phyloP scores from a whole-genome alignment of 1,284 basidiomycete genomes.

The Cerioporus squamosus region DNA sequence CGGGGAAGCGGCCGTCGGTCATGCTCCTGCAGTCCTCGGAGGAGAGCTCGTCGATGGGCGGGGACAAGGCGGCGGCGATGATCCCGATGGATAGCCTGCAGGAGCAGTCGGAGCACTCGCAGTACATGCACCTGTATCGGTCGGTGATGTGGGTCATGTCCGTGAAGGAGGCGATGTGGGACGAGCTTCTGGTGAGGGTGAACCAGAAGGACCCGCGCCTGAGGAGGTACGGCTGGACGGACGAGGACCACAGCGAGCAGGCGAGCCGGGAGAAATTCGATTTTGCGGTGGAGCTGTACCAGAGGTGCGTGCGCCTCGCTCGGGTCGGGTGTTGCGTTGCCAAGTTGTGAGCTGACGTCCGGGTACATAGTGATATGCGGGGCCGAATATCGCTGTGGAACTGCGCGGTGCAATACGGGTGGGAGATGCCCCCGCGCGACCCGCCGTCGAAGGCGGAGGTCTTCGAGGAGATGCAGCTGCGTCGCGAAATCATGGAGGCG shows the following conservation, averaged over 20 bases:
- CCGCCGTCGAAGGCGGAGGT: constrained; percentile 69
- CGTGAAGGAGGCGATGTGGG: constrained; percentile 82
- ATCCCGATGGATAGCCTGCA: constrained; percentile 50
- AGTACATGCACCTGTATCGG: constrained; percentile 73
- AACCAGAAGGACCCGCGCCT: constrained; percentile 56
- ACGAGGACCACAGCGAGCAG: constrained; percentile 58
- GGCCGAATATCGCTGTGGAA: constrained; percentile 70
- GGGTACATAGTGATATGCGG: constrained; percentile 62
- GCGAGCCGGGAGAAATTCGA: constrained; percentile 66
- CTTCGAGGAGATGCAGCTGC: constrained; percentile 67
- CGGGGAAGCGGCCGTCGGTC: constrained; percentile 25
- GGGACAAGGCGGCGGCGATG: constrained; percentile 43
- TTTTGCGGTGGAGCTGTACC: constrained; percentile 62
- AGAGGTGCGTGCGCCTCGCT: constrained; percentile 46
- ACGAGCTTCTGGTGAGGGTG: constrained; percentile 67
- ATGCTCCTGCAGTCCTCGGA: constrained; percentile 39
- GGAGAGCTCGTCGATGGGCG: constrained; percentile 42
- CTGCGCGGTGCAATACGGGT: constrained; percentile 62
- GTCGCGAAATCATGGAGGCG: constrained; percentile 68
- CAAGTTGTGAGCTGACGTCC: not conserved
- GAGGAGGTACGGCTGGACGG: constrained; percentile 67
- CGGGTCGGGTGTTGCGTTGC: no score
- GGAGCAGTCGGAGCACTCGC: constrained; percentile 57
- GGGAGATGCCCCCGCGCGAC: constrained; percentile 62
- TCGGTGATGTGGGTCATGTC: constrained; percentile 68